Percentiles rank a stretch among this genome's conserved stretches.
phyloP scores from a whole-genome alignment of 768 basidiomycete species.

The Dendrothele bispora region DNA sequence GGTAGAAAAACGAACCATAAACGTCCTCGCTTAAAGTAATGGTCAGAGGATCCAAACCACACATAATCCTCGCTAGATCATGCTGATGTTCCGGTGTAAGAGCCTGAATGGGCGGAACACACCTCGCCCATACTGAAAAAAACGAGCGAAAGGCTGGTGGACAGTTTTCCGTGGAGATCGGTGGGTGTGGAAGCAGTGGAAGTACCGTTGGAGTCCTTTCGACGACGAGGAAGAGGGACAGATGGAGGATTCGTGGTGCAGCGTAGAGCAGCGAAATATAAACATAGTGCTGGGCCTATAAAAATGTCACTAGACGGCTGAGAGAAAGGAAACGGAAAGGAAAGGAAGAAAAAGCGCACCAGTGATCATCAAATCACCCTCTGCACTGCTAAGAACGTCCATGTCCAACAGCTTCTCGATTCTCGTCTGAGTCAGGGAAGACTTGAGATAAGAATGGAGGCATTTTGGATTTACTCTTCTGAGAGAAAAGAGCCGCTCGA shows the following conservation, averaged over 20 bases:
- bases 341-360: conserved; percentile 41
- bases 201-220: conserved; percentile 44
- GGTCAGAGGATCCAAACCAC: conserved; percentile 53
- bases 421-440: conserved; percentile 76
- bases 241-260: conserved; percentile 76
- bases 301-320: neutral
- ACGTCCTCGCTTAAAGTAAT: too few species aligned
- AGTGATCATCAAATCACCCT: conserved; percentile 84
- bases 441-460: conserved; percentile 84
- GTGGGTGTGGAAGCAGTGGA: too few species aligned
- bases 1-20: too few species aligned
- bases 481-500: too few species aligned
- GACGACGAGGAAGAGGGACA: conserved; percentile 68
- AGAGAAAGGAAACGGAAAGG: too few species aligned
- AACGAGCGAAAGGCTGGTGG: conserved; percentile 68
- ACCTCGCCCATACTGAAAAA: conserved; percentile 69
- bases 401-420: conserved; percentile 71
- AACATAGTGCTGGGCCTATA: conserved; percentile 74
- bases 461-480: too few species aligned
- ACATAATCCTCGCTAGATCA: conserved; percentile 81
- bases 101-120: conserved; percentile 63
- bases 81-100: conserved; percentile 68
- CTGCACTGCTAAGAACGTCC: conserved; percentile 73
- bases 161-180: conserved; percentile 65
- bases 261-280: conserved; percentile 83